A percentile compares a stretch with the other conserved stretches of the same genome.
Conservation (phyloP, 139 green algal species). For the Coelastrella sp. region DNA sequence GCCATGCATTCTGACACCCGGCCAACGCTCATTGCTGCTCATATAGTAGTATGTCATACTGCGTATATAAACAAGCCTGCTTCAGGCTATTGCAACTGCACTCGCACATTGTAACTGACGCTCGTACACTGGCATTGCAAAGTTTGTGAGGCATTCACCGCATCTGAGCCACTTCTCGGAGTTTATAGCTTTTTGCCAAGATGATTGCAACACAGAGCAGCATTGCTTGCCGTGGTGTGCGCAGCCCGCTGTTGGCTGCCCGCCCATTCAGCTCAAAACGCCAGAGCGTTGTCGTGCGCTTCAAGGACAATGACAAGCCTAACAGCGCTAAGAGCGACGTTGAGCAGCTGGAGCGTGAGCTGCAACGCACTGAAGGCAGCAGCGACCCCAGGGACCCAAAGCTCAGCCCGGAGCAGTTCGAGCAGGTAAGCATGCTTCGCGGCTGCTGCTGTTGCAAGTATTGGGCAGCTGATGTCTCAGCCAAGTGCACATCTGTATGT, state of each 20-base stretch:
- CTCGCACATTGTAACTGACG: no score
- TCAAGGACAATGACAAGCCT: conserved; percentile 10
- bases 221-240: background rate
- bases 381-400: background rate
- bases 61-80: no score
- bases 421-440: background rate
- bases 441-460: background rate
- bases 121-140: no score
- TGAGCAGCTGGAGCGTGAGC: background rate
- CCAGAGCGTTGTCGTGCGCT: background rate
- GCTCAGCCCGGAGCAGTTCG: conserved; percentile 2
- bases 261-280: conserved; percentile 14
- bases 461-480: no score
- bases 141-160: no score
- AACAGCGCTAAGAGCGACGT: background rate
- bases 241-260: background rate
- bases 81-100: no score
- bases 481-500: no score
- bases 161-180: no score
- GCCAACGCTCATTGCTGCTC: no score
- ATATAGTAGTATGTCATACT: no score
- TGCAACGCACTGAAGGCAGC: background rate
- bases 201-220: conserved; percentile 3
- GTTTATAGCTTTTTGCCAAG: background rate
- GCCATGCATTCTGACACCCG: no score